These are phyloP conservation scores for Coniochaeta sp. DNA, from an alignment of 2,329 filamentous ascomycete genomes.

Conservation along the genomic window DNA sequence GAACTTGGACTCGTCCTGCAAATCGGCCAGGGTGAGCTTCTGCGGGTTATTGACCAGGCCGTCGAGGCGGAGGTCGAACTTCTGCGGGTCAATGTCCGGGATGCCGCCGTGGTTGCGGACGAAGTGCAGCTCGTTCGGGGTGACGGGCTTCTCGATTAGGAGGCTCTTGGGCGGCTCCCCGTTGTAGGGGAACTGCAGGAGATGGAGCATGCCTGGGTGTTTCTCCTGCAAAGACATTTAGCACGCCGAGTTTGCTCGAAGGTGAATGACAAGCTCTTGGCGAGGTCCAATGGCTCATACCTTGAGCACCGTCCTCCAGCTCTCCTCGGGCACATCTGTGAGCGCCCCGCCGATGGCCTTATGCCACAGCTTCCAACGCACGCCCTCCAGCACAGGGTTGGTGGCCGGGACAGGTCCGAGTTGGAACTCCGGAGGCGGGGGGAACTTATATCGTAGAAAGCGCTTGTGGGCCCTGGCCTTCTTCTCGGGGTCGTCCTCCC, in stretches of 20 bases:
- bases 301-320: constrained; percentile 43
- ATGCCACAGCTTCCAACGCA: constrained; percentile 53
- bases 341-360: constrained; percentile 34
- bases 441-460: constrained; percentile 42
- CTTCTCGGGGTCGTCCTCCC: constrained; percentile 64
- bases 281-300: not conserved
- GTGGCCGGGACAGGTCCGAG: constrained; percentile 45
- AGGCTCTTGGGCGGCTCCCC: constrained; percentile 52
- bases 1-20: constrained; percentile 53
- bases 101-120: constrained; percentile 68
- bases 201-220: constrained; percentile 51
- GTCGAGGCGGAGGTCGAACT: constrained; percentile 39
- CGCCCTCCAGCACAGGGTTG: constrained; percentile 50
- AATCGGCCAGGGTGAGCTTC: constrained; percentile 48
- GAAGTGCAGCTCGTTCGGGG: constrained; percentile 47
- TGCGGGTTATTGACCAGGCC: constrained; percentile 54
- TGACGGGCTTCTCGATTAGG: constrained; percentile 44
- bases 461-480: constrained; percentile 52
- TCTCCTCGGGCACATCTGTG: constrained; percentile 44
- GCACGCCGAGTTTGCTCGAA: not conserved
- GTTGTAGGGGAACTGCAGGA: constrained; percentile 58
- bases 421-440: constrained; percentile 46
- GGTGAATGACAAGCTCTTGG: too few relatives aligned
- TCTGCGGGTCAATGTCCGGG: constrained; percentile 53
- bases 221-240: constrained; percentile 36